Evolutionary conservation across 345 rosid species (phyloP), one percentile per base, ranked within the genome.

Genomic region (Moringa oleifera): DNA sequence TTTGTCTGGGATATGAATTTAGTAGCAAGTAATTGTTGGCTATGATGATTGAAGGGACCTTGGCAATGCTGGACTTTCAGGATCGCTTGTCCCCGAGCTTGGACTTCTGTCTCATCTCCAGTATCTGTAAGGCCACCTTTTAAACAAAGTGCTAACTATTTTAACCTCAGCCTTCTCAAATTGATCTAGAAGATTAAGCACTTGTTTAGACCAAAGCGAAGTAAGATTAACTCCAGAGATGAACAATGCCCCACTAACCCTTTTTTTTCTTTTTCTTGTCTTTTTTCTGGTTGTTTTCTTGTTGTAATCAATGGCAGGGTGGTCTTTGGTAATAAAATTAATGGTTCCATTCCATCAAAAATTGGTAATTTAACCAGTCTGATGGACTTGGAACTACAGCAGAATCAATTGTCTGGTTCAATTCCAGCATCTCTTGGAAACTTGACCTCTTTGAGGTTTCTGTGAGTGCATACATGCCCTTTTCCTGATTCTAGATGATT

Each of bases 391-490:
- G 71, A 52, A 52, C 76, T 84, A 51, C 36, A 68, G 9, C 23
- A 45, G 5, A 81, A 84, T 68, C 45, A 47, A 13, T 55, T 81
- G 21, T 36, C 76, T 19, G 86, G 84, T 7, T 16, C 64, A 23
- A 74, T 84, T 21, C 84, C 83, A 20, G 8, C 75, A 36, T 62
- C 84, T 50, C 59, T 81, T 18, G 83, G 77, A 59, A 73, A 73
- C 53, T 56, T 81, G 62, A 31, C 18, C 17, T 74, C 73, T 50
- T 41, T 81, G 66, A 53, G 23, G 25, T 76, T 63, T 52, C 4
- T 83, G 82, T 83, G 72, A 55, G 77, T 73, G 5, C n/a, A 47
- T 47, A 13, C 8, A 47, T 47, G 5, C 19, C 5, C 15, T 51
- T 51, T 20, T 18, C 21, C 2, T 11, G 1, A 17, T 51, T 51